Evolutionary conservation across 805 yeast genomes (phyloP).

Genomic region (Myxozyma nipponensis): DNA sequence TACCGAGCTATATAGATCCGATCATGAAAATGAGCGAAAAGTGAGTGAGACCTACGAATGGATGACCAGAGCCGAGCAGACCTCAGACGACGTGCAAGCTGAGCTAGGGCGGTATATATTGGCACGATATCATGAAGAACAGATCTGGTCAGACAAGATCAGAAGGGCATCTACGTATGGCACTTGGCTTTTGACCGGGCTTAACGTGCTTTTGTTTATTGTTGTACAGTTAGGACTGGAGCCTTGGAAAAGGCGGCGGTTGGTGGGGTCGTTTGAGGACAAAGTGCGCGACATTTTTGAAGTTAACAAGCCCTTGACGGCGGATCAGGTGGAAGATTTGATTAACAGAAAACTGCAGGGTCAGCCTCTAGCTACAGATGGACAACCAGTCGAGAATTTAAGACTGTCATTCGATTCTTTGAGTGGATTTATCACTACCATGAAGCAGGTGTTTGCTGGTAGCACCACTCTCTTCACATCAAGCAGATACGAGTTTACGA

Average conservation of each 20-base stretch:
- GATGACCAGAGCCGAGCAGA: constrained; percentile 53
- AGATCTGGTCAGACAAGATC: constrained; percentile 96
- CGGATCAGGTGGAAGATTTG: neutral
- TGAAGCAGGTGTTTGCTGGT: neutral
- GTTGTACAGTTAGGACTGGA: constrained; percentile 84
- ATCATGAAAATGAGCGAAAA: constrained; percentile 63
- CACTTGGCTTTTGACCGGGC: constrained; percentile 82
- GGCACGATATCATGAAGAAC: constrained; percentile 92
- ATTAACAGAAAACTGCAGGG: neutral
- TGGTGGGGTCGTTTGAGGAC: constrained; percentile 79
- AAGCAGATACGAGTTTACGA: too few species aligned
- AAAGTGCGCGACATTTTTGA: constrained; percentile 60
- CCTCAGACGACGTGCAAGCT: constrained; percentile 66
- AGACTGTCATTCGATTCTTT: too few species aligned
- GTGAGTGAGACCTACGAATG: constrained; percentile 47
- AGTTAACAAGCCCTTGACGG: constrained; percentile 23
- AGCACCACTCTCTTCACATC: too few species aligned
- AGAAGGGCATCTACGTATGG: constrained; percentile 96
- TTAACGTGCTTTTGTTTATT: constrained; percentile 72
- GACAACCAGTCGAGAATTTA: too few species aligned
- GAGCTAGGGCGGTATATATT: constrained; percentile 71
- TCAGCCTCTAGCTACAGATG: neutral
- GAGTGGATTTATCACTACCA: neutral
- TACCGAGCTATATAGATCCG: constrained; percentile 74
- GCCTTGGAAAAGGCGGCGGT: constrained; percentile 84